Conservation (phyloP, 345 rosid genomes). For the Camelina sativa region DNA sequence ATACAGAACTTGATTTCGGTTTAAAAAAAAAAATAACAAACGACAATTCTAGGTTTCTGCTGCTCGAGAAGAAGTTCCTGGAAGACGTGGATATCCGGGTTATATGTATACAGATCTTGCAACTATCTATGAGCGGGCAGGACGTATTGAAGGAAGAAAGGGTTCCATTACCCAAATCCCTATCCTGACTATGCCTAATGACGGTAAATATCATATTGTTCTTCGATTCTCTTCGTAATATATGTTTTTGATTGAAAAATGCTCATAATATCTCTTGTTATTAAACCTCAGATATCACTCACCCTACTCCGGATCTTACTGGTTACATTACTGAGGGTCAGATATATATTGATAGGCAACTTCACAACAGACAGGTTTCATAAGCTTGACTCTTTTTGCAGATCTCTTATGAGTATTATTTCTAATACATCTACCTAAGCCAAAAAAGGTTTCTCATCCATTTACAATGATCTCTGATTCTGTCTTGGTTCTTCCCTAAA, state of each 20-base stretch:
- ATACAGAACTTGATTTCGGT: background rate
- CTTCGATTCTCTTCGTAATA: background rate
- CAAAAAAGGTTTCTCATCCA: background rate
- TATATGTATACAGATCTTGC: conserved; percentile 99
- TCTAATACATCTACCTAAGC: background rate
- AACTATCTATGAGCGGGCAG: conserved; percentile 96
- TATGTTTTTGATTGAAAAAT: background rate
- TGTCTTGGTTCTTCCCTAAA: conserved; percentile 20
- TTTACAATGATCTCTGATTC: background rate
- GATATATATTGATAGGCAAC: conserved; percentile 50
- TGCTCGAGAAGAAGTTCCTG: conserved; percentile 99
- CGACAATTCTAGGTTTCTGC: conserved; percentile 81
- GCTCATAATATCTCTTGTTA: conserved; percentile 19
- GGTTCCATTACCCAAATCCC: conserved; percentile 99
- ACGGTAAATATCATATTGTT: conserved; percentile 57
- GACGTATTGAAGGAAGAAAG: conserved; percentile 95
- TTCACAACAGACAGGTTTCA: conserved; percentile 49
- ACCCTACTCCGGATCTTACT: conserved; percentile 99
- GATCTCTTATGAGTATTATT: background rate
- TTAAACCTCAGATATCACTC: conserved; percentile 77
- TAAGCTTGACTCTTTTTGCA: conserved; percentile 13
- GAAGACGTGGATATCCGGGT: conserved; percentile 99
- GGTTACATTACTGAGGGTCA: conserved; percentile 89
- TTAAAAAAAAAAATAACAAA: background rate
- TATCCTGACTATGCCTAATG: conserved; percentile 98